Evolutionary conservation across 2,329 filamentous ascomycete species (phyloP).

Genomic region (Colletotrichum chrysophilum): DNA sequence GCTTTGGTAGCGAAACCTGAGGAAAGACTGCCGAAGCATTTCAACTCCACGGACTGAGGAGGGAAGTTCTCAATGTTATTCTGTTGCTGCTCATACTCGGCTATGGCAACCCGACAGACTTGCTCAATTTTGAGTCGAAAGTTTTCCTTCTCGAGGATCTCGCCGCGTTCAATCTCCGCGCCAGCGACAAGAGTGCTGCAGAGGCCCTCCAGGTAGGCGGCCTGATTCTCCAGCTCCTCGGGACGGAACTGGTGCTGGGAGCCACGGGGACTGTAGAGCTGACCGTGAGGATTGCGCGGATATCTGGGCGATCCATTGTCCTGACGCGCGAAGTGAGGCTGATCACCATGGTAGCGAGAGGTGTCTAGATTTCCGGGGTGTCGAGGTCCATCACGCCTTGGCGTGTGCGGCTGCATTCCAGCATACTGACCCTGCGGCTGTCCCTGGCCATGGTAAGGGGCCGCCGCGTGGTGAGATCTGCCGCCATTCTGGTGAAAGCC

Average conservation of each 20-base stretch:
- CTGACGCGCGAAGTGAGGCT: not conserved
- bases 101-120: conserved; percentile 66
- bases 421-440: not conserved
- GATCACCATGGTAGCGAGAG: not conserved
- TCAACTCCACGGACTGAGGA: conserved; percentile 65
- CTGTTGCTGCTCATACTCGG: conserved; percentile 51
- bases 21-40: conserved; percentile 81
- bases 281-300: conserved; percentile 24
- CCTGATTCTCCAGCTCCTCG: conserved; percentile 56
- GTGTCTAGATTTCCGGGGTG: conserved; percentile 21
- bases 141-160: conserved; percentile 72
- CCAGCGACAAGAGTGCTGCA: conserved; percentile 55
- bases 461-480: not conserved
- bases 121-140: conserved; percentile 71
- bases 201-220: conserved; percentile 53
- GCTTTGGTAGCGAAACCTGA: conserved; percentile 86
- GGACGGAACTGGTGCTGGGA: conserved; percentile 33
- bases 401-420: not conserved
- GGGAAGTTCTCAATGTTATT: conserved; percentile 51
- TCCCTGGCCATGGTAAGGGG: not conserved
- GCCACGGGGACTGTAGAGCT: conserved; percentile 34
- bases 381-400: conserved; percentile 30
- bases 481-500: not conserved
- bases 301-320: conserved; percentile 1
- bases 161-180: conserved; percentile 66